These are phyloP conservation scores for Tylopilus plumbeoviolaceoides DNA, from an alignment of 768 basidiomycete species.

Conservation along the genomic window DNA sequence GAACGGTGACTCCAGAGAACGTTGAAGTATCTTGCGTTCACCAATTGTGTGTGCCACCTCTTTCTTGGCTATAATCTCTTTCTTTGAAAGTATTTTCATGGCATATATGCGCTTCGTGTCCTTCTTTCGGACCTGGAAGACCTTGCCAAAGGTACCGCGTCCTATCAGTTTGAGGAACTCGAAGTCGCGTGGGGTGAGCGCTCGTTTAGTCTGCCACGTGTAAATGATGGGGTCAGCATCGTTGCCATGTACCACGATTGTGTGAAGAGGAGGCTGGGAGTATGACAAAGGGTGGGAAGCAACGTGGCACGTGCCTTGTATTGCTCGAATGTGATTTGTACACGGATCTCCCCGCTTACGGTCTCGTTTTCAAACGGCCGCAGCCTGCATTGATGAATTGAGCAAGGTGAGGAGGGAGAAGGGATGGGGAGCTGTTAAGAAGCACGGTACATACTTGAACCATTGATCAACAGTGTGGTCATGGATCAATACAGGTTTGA, in stretches of 20 bases:
- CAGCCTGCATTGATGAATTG: slow-evolving; percentile 44
- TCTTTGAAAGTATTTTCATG: slow-evolving; percentile 98
- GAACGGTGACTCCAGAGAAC: slow-evolving; percentile 91
- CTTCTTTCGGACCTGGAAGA: slow-evolving; percentile 97
- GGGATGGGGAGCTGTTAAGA: slow-evolving; percentile 13
- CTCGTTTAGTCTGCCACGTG: slow-evolving; percentile 65
- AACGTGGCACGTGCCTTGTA: slow-evolving; percentile 55
- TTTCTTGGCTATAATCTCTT: slow-evolving; percentile 98
- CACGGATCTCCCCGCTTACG: slow-evolving; percentile 89
- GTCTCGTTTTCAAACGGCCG: slow-evolving; percentile 72
- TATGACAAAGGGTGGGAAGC: slow-evolving; percentile 25
- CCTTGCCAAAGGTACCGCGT: slow-evolving; percentile 95
- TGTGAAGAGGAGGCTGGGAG: slow-evolving; percentile 22
- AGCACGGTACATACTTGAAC: slow-evolving; percentile 71
- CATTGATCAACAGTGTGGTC: slow-evolving; percentile 96
- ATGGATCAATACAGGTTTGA: slow-evolving; percentile 87
- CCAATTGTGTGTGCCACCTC: slow-evolving; percentile 99
- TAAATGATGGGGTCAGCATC: slow-evolving; percentile 14
- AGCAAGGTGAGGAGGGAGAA: slow-evolving; percentile 15
- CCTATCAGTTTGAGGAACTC: slow-evolving; percentile 99
- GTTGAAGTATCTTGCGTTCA: slow-evolving; percentile 96
- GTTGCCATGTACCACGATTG: slow-evolving; percentile 19
- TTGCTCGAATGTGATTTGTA: slow-evolving; percentile 92
- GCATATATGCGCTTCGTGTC: slow-evolving; percentile 99
- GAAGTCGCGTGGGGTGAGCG: slow-evolving; percentile 92